Evolutionary conservation across 352 stramenopile species (phyloP).

Genomic region (Globisporangium polare): DNA sequence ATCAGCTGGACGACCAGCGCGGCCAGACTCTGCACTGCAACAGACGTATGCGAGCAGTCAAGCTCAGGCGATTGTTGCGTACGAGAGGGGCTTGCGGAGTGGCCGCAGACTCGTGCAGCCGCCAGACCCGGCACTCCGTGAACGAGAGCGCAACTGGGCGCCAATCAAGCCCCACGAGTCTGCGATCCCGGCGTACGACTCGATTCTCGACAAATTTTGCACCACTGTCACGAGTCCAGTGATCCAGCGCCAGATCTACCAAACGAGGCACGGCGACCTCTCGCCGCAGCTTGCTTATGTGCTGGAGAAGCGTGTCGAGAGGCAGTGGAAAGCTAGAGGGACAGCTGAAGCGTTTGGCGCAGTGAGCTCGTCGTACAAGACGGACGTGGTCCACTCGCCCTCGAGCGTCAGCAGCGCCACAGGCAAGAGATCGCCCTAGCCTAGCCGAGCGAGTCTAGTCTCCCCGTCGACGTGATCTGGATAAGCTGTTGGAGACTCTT

Average conservation of each 20-base stretch:
- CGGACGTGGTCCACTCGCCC: conserved; percentile 19
- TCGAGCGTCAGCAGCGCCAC: background rate
- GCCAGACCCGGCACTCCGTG: conserved; percentile 16
- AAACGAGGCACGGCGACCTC: conserved; percentile 49
- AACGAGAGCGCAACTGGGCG: conserved; percentile 58
- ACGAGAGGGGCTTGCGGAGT: conserved; percentile 10
- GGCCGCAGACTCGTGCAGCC: conserved; percentile 28
- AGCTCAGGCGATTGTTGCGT: conserved; percentile 7
- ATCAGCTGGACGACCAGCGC: background rate
- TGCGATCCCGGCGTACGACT: conserved; percentile 61
- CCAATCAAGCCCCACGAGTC: conserved; percentile 39
- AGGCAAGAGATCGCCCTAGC: conserved; percentile 1
- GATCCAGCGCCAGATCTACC: conserved; percentile 77
- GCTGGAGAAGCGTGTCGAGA: conserved; percentile 61
- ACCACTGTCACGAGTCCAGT: conserved; percentile 66
- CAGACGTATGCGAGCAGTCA: conserved; percentile 22
- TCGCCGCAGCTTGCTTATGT: conserved; percentile 71
- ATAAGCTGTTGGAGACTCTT: conserved; percentile 37
- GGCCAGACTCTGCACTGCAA: conserved; percentile 13
- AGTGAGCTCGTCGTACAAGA: conserved; percentile 42
- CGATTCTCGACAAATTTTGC: conserved; percentile 79
- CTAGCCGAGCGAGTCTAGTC: background rate
- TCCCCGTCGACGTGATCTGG: conserved; percentile 26
- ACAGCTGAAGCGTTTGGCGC: conserved; percentile 30
- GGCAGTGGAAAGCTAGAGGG: conserved; percentile 36